These are phyloP conservation scores for Gliomastix tumulicola DNA, from an alignment of 2,329 filamentous ascomycete species.

Conservation along the genomic window DNA sequence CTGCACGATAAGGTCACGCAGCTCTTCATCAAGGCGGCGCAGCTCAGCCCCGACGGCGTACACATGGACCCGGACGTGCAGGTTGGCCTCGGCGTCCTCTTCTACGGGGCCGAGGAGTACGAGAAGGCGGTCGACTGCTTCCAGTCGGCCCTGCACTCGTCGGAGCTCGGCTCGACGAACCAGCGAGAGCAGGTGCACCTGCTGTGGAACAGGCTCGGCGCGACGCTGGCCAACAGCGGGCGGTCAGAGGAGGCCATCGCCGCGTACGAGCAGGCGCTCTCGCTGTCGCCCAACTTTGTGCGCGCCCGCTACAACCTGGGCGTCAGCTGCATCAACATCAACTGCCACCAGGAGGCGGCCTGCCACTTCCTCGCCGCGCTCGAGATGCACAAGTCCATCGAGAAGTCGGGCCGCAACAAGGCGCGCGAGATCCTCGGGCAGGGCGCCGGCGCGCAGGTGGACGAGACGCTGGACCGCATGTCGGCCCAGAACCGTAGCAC, in stretches of 20 bases:
- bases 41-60: slow-evolving; percentile 83
- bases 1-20: slow-evolving; percentile 87
- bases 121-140: slow-evolving; percentile 99
- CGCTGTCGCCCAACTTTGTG: slow-evolving; percentile 91
- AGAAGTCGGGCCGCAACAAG: slow-evolving; percentile 75
- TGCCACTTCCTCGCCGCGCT: slow-evolving; percentile 87
- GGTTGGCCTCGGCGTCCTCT: slow-evolving; percentile 90
- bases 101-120: slow-evolving; percentile 97
- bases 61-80: slow-evolving; percentile 99
- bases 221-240: slow-evolving; percentile 90
- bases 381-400: slow-evolving; percentile 91
- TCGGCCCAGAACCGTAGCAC: slow-evolving; percentile 94
- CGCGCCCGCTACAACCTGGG: slow-evolving; percentile 95
- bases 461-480: slow-evolving; percentile 78
- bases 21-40: slow-evolving; percentile 86
- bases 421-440: slow-evolving; percentile 74
- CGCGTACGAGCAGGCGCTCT: slow-evolving; percentile 88
- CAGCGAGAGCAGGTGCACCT: slow-evolving; percentile 82
- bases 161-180: slow-evolving; percentile 78
- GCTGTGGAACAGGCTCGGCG: slow-evolving; percentile 94
- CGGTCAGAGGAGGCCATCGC: slow-evolving; percentile 93
- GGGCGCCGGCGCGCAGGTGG: slow-evolving; percentile 34
- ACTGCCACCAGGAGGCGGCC: slow-evolving; percentile 87
- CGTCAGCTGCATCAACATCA: slow-evolving; percentile 95
- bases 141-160: slow-evolving; percentile 78